phyloP scores from a whole-genome alignment of 2,329 filamentous ascomycete species.

The Thermothelomyces thermophilus region DNA sequence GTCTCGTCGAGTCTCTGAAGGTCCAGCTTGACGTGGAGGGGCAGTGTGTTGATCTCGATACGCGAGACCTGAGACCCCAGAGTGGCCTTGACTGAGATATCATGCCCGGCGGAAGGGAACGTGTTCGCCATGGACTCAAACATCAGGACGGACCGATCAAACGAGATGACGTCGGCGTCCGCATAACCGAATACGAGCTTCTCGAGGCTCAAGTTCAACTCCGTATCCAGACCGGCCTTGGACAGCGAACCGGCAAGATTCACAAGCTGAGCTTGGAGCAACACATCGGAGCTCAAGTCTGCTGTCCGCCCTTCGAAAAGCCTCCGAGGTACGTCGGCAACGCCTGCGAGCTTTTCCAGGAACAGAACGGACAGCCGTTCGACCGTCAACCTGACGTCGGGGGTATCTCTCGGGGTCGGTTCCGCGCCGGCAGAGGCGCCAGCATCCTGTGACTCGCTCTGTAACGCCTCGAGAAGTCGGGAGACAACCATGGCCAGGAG shows the following conservation, averaged over 20 bases:
- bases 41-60: conserved; percentile 67
- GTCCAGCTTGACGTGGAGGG: conserved; percentile 69
- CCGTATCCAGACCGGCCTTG: conserved; percentile 25
- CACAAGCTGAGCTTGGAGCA: conserved; percentile 45
- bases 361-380: conserved; percentile 50
- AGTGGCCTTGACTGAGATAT: conserved; percentile 49
- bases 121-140: conserved; percentile 53
- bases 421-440: conserved; percentile 12
- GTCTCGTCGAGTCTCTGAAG: conserved; percentile 78
- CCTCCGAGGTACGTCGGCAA: conserved; percentile 45
- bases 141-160: conserved; percentile 52
- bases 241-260: conserved; percentile 35
- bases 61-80: conserved; percentile 40
- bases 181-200: conserved; percentile 58
- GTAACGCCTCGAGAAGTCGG: conserved; percentile 42
- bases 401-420: conserved; percentile 22
- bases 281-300: conserved; percentile 42
- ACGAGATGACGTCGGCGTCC: conserved; percentile 56
- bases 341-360: conserved; percentile 46
- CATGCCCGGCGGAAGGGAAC: conserved; percentile 50
- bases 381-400: conserved; percentile 39
- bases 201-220: conserved; percentile 42
- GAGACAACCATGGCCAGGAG: conserved; percentile 46
- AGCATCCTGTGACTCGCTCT: conserved; percentile 23
- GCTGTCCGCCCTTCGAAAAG: conserved; percentile 36